Evolutionary conservation across 768 basidiomycete species (phyloP).

Genomic region (Kwoniella heveanensis): DNA sequence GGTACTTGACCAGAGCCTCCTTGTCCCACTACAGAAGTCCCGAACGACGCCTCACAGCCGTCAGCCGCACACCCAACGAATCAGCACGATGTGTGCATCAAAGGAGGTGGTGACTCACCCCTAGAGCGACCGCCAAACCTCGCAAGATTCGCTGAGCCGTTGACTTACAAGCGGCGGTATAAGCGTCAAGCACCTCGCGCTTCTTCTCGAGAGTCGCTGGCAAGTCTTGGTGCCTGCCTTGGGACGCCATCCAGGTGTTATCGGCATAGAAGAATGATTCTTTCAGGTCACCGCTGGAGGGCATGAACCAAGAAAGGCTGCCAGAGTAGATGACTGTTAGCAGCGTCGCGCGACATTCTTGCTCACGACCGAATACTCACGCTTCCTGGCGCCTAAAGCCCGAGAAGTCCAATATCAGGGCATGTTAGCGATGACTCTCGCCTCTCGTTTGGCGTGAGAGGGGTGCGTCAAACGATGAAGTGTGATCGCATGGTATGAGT

Average conservation of each 20-base stretch:
- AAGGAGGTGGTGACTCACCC: constrained; percentile 3
- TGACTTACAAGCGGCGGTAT: background rate
- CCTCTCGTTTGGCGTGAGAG: no score
- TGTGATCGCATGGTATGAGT: no score
- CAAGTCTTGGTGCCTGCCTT: constrained; percentile 5
- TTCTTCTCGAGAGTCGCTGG: constrained; percentile 6
- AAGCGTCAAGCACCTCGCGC: constrained; percentile 5
- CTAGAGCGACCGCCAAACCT: constrained; percentile 11
- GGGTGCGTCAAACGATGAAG: no score
- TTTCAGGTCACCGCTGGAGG: constrained; percentile 18
- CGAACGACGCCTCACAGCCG: background rate
- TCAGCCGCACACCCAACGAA: no score
- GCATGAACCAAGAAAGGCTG: constrained; percentile 10
- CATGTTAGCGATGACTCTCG: no score
- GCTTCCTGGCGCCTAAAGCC: no score
- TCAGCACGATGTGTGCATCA: no score
- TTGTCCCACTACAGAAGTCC: background rate
- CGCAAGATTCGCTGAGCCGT: constrained; percentile 9
- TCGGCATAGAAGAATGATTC: constrained; percentile 17
- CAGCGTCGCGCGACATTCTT: no score
- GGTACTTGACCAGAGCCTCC: constrained; percentile 4
- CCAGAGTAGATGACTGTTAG: no score
- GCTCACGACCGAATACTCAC: no score
- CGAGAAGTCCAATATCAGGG: no score
- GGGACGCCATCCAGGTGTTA: background rate